Conservation (phyloP, 331 rosid genomes). For the Quercus tomentella region DNA sequence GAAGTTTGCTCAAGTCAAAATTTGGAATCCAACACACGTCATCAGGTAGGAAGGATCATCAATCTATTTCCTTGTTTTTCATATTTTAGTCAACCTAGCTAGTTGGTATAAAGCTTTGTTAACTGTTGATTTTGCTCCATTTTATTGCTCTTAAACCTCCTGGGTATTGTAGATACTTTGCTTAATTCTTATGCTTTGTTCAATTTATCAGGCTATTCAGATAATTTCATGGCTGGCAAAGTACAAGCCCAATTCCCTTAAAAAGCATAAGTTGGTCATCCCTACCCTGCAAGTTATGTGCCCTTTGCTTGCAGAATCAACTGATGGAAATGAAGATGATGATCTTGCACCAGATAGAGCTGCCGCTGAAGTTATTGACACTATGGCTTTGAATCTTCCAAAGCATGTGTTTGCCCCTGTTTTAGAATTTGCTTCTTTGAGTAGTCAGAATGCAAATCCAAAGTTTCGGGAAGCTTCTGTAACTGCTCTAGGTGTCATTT, state of each 20-base stretch:
- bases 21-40: conserved; percentile 93
- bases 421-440: conserved; percentile 82
- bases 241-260: conserved; percentile 79
- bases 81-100: not conserved
- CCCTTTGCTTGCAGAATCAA: conserved; percentile 90
- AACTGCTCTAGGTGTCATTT: conserved; percentile 86
- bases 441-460: conserved; percentile 83
- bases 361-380: conserved; percentile 97
- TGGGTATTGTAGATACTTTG: conserved; percentile 12
- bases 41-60: conserved; percentile 68
- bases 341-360: conserved; percentile 99
- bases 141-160: not conserved
- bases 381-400: conserved; percentile 87
- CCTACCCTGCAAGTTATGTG: conserved; percentile 91
- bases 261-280: conserved; percentile 77
- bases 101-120: not conserved
- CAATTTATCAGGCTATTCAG: conserved; percentile 75
- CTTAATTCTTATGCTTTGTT: conserved; percentile 23
- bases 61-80: not conserved
- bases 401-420: conserved; percentile 82
- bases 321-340: conserved; percentile 73
- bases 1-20: conserved; percentile 96
- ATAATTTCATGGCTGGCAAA: conserved; percentile 96
- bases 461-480: conserved; percentile 97
- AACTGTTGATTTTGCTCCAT: not conserved